These are phyloP conservation scores for Aspergillus brunneoviolaceus DNA, from an alignment of 2,329 filamentous ascomycete species.

Conservation along the genomic window DNA sequence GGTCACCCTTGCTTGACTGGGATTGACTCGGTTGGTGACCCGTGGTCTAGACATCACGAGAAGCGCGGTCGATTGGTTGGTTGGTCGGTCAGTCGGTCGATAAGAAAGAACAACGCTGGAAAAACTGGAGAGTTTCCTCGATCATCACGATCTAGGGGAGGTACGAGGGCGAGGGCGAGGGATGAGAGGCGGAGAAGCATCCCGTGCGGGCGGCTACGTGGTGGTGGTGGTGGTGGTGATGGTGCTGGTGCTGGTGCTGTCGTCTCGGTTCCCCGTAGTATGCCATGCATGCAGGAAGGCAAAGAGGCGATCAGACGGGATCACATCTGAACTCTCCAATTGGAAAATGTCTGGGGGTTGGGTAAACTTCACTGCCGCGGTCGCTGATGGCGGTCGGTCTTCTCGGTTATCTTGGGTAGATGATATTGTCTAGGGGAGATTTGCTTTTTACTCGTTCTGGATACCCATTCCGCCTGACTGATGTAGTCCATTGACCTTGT, in stretches of 20 bases:
- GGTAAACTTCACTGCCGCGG: no score
- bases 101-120: neutral
- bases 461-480: no score
- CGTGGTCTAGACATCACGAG: neutral
- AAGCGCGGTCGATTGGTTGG: neutral
- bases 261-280: neutral
- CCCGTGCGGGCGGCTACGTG: slow-evolving; percentile 1
- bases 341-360: no score
- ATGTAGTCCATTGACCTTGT: no score
- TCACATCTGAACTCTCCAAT: no score
- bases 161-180: neutral
- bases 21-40: neutral
- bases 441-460: no score
- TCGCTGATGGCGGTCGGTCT: no score
- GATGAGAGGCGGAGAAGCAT: neutral
- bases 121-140: neutral
- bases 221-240: neutral
- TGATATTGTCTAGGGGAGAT: no score
- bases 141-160: neutral
- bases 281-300: slow-evolving; percentile 14
- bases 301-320: neutral
- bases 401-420: no score
- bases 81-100: neutral
- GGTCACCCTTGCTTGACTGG: neutral
- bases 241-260: neutral